Evolutionary conservation across 192 early-diverging fungal genomes (phyloP).

Genomic region (Podila clonocystis): DNA sequence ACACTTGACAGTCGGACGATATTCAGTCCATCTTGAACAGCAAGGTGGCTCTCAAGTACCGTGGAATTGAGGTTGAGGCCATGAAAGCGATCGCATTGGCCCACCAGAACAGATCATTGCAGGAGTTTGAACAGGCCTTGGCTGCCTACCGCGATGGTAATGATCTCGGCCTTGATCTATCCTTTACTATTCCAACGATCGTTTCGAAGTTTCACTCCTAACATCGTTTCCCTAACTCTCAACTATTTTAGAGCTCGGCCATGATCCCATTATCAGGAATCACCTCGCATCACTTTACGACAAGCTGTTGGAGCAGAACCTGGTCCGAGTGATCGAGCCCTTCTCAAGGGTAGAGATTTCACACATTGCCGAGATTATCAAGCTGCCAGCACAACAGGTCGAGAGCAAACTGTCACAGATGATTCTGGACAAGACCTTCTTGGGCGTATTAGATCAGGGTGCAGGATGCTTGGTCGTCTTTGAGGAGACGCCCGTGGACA

Average conservation of each 20-base stretch:
- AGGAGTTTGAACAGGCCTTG: constrained; percentile 94
- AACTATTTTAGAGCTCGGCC: constrained; percentile 72
- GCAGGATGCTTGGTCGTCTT: constrained; percentile 95
- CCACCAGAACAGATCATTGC: constrained; percentile 96
- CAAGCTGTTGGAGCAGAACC: constrained; percentile 95
- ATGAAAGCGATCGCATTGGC: constrained; percentile 95
- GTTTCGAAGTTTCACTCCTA: not conserved
- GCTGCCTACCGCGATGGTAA: constrained; percentile 85
- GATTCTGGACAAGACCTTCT: constrained; percentile 98
- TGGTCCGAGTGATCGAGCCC: constrained; percentile 97
- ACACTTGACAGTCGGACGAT: constrained; percentile 82
- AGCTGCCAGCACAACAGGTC: constrained; percentile 92
- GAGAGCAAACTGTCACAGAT: constrained; percentile 98
- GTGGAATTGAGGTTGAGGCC: constrained; percentile 89
- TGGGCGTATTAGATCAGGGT: constrained; percentile 97
- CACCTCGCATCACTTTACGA: constrained; percentile 96
- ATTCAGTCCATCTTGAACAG: constrained; percentile 91
- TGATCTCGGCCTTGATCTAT: not conserved
- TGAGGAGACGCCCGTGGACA: constrained; percentile 88
- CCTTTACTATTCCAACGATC: not conserved
- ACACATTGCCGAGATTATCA: constrained; percentile 94
- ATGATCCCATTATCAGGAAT: constrained; percentile 94
- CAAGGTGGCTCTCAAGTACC: constrained; percentile 91
- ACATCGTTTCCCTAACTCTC: constrained; percentile 1
- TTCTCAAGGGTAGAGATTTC: constrained; percentile 97